Evolutionary conservation across 495 filamentous ascomycete genomes (phyloP).

Genomic region (Bacidia rubella): DNA sequence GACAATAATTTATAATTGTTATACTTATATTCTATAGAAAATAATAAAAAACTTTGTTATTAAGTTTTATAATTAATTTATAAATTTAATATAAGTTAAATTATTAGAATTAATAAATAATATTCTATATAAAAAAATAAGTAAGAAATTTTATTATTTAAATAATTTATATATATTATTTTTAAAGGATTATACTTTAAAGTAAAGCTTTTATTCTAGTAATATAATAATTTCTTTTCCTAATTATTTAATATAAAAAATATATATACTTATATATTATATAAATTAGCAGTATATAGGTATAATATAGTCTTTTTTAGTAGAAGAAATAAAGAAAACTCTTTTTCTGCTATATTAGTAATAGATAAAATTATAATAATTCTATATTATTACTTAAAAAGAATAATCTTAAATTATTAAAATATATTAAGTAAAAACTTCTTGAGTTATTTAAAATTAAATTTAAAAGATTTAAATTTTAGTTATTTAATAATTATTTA

Average conservation of each 20-base stretch:
- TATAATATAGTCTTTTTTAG: not conserved
- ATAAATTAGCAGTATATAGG: not conserved
- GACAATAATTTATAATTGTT: not conserved
- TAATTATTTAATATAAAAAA: not conserved
- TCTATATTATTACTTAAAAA: not conserved
- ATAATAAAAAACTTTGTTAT: too few relatives aligned
- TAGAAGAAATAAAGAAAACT: not conserved
- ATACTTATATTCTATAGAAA: slow-evolving; percentile 2
- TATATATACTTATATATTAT: not conserved
- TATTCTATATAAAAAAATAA: not conserved
- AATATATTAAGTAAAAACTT: not conserved
- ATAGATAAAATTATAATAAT: not conserved
- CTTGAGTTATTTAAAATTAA: not conserved
- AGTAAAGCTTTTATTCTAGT: not conserved
- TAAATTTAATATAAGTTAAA: not conserved
- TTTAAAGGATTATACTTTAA: not conserved
- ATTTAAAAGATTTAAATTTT: not conserved
- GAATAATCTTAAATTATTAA: not conserved
- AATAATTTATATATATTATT: not conserved
- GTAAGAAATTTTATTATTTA: not conserved
- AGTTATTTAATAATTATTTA: too few relatives aligned
- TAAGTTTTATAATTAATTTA: not conserved
- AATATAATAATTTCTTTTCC: not conserved
- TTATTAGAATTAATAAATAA: not conserved
- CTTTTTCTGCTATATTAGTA: not conserved